Conservation (phyloP, 2,329 filamentous ascomycete species). For the Fusarium fracticaudum region DNA sequence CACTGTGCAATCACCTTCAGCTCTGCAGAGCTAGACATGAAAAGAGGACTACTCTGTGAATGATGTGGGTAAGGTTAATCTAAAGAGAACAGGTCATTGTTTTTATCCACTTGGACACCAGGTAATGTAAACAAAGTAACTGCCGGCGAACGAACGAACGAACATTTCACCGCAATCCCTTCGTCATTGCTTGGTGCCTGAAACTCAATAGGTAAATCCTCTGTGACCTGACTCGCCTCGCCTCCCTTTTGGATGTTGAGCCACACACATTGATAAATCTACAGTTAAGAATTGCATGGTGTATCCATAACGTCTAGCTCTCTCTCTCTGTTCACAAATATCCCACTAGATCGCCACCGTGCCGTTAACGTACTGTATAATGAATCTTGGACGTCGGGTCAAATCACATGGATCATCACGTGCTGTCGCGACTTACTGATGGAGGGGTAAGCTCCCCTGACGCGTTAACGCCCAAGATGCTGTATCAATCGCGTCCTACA, state of each 20-base stretch:
- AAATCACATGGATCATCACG: conserved; percentile 39
- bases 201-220: not conserved
- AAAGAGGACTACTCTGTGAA: conserved; percentile 17
- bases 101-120: conserved; percentile 22
- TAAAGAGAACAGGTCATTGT: conserved; percentile 7
- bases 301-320: not conserved
- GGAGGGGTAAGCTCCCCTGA: conserved; percentile 3
- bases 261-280: not conserved
- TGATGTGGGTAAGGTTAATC: conserved; percentile 19
- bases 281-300: not conserved
- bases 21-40: not conserved
- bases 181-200: not conserved
- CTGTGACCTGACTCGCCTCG: not conserved
- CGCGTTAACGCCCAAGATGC: conserved; percentile 11
- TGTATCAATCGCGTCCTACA: conserved; percentile 28
- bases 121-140: conserved; percentile 16
- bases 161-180: not conserved
- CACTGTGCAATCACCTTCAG: conserved; percentile 4
- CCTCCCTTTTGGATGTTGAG: not conserved
- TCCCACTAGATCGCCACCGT: conserved; percentile 7
- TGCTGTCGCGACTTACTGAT: conserved; percentile 34
- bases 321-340: not conserved
- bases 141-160: not conserved
- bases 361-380: not conserved
- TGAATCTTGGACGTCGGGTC: not conserved